phyloP scores from a whole-genome alignment of 192 early-diverging fungal species.

The Cetraspora pellucida region DNA sequence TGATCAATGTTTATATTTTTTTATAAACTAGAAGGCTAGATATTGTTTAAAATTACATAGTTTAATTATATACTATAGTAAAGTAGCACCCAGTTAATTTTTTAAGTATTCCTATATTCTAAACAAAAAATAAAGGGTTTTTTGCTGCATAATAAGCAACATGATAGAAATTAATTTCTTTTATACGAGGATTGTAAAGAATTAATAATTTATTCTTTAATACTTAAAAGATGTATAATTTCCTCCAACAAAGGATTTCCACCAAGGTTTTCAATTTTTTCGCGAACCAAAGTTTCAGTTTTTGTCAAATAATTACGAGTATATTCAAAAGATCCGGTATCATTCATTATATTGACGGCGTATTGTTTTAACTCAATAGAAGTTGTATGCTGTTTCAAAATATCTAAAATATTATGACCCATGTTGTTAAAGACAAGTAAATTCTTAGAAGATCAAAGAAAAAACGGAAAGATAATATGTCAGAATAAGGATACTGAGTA shows the following conservation, averaged over 20 bases:
- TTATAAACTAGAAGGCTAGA: too few species aligned
- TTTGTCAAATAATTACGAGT: conserved; percentile 61
- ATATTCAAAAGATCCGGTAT: conserved; percentile 80
- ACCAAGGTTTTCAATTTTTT: conserved; percentile 71
- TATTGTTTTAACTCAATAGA: conserved; percentile 85
- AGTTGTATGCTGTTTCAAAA: conserved; percentile 84
- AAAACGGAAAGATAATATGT: neutral
- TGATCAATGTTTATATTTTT: too few species aligned
- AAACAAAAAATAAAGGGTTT: too few species aligned
- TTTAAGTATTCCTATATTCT: too few species aligned
- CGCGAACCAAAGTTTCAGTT: conserved; percentile 65
- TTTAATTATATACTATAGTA: too few species aligned
- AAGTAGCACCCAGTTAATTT: too few species aligned
- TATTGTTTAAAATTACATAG: too few species aligned
- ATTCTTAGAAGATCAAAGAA: neutral
- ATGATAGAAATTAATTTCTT: too few species aligned
- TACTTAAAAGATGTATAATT: too few species aligned
- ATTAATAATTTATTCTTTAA: too few species aligned
- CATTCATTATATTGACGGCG: conserved; percentile 80
- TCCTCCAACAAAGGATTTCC: conserved; percentile 72
- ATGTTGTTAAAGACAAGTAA: neutral
- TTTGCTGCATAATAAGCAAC: too few species aligned
- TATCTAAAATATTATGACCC: conserved; percentile 49
- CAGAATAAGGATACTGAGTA: conserved; percentile 64
- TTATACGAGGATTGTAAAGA: too few species aligned